phyloP scores from a whole-genome alignment of 1,284 basidiomycete species.

The Cryptococcus neoformans region DNA sequence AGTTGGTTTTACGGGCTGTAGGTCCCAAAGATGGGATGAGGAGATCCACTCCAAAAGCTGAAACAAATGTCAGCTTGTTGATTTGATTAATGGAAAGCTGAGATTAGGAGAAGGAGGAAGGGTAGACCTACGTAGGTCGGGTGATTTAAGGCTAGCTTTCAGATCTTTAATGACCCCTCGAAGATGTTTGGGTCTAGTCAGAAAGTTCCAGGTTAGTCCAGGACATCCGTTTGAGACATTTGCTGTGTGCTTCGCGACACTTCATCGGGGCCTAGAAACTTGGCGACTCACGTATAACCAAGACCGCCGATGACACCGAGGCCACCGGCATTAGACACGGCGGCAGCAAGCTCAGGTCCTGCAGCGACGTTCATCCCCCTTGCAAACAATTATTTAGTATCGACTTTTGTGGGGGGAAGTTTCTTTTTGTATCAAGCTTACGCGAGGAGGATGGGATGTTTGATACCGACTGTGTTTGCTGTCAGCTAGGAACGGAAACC shows the following conservation, averaged over 20 bases:
- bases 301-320: conserved; percentile 83
- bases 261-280: too few relatives aligned
- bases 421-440: conserved; percentile 10
- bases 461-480: conserved; percentile 58
- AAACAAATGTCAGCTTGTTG: conserved; percentile 44
- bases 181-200: conserved; percentile 44
- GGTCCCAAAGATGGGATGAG: conserved; percentile 78
- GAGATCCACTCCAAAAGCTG: conserved; percentile 83
- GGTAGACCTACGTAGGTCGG: conserved; percentile 29
- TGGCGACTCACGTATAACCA: conserved; percentile 62
- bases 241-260: too few relatives aligned
- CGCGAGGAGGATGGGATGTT: conserved; percentile 83
- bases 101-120: background rate
- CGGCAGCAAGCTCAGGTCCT: conserved; percentile 78
- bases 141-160: conserved; percentile 61
- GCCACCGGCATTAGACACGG: conserved; percentile 71
- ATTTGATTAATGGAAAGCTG: background rate
- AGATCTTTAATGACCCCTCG: conserved; percentile 63
- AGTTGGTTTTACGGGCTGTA: conserved; percentile 76
- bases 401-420: background rate
- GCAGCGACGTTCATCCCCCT: conserved; percentile 82
- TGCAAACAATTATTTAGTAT: background rate
- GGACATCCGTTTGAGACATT: too few relatives aligned
- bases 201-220: background rate
- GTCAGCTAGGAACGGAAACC: too few relatives aligned